Base-by-base conservation (phyloP, 2,329 filamentous ascomycete genomes). In the Sporothrix euskadiensis region DNA sequence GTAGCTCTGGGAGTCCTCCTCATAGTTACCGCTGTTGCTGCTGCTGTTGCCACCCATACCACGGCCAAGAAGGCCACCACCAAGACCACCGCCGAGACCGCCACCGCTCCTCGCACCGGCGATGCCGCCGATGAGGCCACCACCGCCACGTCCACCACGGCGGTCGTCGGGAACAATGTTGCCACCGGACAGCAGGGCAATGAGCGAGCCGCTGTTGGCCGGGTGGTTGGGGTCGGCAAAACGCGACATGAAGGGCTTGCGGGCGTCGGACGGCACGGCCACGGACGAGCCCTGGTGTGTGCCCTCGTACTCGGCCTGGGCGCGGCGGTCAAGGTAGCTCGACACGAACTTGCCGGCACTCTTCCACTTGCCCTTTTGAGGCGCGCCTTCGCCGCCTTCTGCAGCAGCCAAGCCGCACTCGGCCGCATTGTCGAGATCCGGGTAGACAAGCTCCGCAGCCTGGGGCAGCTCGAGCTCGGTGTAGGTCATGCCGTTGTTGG, bases 151-250 rank as follows among this genome's bases (percentile, higher is more conserved):
- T 22, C 35, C 57, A 30, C 74, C 39, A 75, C 79, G 19, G 30
- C 26, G 14, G n/a, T 49, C 26, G 44, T 68, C 65, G 44, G 44
- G 65, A 3, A 52, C 65, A 52, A 85, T 59, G 5, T 79, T 77
- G 0, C 86, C 86, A 1, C 85, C 86, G 0, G 83, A 85, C 1
- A 87, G 75, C 1, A 88, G 77, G 0, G 83, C 80, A 3, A 87
- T 76, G 9, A 87, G 78, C 7, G 82, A 83, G 2, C 86, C 86
- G 39, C 81, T 85, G 75, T 83, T 85, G 44, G 83, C 84, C 0
- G 85, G 82, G 75, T 88, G 83, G 74, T 83, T 85, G 0, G 86
- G 86, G 74, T 89, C 86, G 8, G 83, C 82, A 75, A 84, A 86
- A 30, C 84, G 81, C 4, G 84, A 86, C 0, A 80, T 79, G 75